A percentile compares a stretch with the other conserved stretches of the same genome.
Evolutionary conservation across 352 stramenopile species (phyloP).

Genomic region (Phytophthora litchii): DNA sequence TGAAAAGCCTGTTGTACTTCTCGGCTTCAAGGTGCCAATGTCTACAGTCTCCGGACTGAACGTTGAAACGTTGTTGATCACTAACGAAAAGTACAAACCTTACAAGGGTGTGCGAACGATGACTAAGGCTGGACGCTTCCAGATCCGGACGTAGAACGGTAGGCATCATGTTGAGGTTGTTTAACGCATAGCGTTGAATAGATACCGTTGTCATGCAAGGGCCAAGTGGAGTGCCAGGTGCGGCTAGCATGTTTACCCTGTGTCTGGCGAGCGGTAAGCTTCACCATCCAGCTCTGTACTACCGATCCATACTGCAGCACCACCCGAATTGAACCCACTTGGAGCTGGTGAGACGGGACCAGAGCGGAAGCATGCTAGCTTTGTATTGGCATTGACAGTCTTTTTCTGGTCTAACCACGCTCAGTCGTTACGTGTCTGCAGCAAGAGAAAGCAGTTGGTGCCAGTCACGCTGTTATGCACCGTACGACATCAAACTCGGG

Average conservation of each 20-base stretch:
- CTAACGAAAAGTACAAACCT: slow-evolving; percentile 97
- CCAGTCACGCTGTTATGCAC: slow-evolving; percentile 7
- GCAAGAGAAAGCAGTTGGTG: not conserved
- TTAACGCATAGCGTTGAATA: slow-evolving; percentile 33
- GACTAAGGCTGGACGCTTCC: slow-evolving; percentile 95
- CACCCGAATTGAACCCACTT: slow-evolving; percentile 18
- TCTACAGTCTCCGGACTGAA: slow-evolving; percentile 95
- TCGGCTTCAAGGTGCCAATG: slow-evolving; percentile 97
- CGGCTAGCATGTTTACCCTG: not conserved
- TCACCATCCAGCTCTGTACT: not conserved
- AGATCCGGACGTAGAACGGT: slow-evolving; percentile 89
- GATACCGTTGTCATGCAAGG: slow-evolving; percentile 28
- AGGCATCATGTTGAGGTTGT: slow-evolving; percentile 13
- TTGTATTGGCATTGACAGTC: slow-evolving; percentile 12
- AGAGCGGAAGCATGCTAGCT: too few species aligned
- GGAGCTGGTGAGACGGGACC: slow-evolving; percentile 12
- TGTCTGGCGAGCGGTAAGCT: not conserved
- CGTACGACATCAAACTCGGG: slow-evolving; percentile 13
- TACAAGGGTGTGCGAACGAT: slow-evolving; percentile 98
- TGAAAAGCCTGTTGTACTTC: slow-evolving; percentile 94
- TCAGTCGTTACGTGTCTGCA: slow-evolving; percentile 12
- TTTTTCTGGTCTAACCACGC: slow-evolving; percentile 9
- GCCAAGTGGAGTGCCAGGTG: not conserved
- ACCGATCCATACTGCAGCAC: slow-evolving; percentile 5
- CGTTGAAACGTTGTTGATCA: slow-evolving; percentile 94